These are phyloP conservation scores for Lachnellula willkommii DNA, from an alignment of 2,329 filamentous ascomycete species.

Conservation along the genomic window DNA sequence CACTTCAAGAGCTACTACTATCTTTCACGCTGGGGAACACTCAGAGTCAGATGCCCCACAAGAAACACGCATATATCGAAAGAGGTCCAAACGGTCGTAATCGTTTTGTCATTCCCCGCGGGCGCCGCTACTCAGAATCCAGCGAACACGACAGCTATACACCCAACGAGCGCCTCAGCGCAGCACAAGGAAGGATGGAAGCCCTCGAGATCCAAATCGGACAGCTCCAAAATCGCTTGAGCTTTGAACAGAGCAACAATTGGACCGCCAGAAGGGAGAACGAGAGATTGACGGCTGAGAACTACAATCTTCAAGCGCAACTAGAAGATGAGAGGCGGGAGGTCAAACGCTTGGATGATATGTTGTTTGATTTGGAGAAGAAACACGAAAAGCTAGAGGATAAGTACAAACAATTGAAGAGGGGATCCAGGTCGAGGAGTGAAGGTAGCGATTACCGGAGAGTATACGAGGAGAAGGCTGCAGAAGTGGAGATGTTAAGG, in stretches of 20 bases:
- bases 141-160: conserved; percentile 4
- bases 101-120: conserved; percentile 13
- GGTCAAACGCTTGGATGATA: conserved; percentile 10
- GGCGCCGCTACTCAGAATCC: conserved; percentile 3
- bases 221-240: conserved; percentile 15
- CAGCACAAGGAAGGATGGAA: conserved; percentile 16
- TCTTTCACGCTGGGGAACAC: conserved; percentile 19
- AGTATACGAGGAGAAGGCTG: conserved; percentile 21
- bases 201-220: conserved; percentile 13
- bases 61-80: conserved; percentile 15
- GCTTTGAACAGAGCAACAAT: conserved; percentile 13
- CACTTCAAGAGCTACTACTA: conserved; percentile 4
- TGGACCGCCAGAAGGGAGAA: conserved; percentile 15
- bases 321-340: conserved; percentile 13
- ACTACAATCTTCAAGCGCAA: conserved; percentile 14
- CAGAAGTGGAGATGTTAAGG: conserved; percentile 19
- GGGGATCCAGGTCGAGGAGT: conserved; percentile 7
- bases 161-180: conserved; percentile 15
- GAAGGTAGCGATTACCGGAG: conserved; percentile 11
- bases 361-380: conserved; percentile 13
- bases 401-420: conserved; percentile 15
- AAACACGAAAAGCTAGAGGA: conserved; percentile 20
- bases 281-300: conserved; percentile 14
- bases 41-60: conserved; percentile 15
- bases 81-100: conserved; percentile 17